Evolutionary conservation across 2,329 filamentous ascomycete species (phyloP).

Genomic region (Fusarium sp.): DNA sequence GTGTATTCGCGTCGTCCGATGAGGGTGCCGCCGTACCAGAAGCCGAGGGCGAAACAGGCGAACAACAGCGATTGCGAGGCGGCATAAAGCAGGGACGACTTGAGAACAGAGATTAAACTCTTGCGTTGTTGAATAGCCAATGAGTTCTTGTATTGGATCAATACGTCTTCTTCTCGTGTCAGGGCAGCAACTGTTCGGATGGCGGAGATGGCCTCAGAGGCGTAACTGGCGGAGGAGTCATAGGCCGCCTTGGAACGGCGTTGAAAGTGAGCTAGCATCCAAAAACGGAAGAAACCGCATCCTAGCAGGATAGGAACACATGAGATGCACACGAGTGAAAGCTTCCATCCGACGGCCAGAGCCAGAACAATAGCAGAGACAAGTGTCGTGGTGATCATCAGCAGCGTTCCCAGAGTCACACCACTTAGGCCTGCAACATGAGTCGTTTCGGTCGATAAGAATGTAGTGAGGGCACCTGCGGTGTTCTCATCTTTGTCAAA

Average conservation of each 20-base stretch:
- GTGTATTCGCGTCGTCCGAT: constrained; percentile 78
- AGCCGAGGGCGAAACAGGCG: constrained; percentile 85
- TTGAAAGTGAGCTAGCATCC: constrained; percentile 84
- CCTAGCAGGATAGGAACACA: constrained; percentile 81
- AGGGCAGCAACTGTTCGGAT: constrained; percentile 94
- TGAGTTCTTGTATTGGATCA: constrained; percentile 75
- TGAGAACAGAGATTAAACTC: constrained; percentile 79
- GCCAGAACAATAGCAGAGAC: constrained; percentile 78
- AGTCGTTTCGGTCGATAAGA: constrained; percentile 90
- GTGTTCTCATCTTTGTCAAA: constrained; percentile 93
- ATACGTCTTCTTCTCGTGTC: constrained; percentile 86
- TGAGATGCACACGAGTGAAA: constrained; percentile 84
- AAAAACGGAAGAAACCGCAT: constrained; percentile 91
- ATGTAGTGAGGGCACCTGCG: constrained; percentile 87
- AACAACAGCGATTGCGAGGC: constrained; percentile 87
- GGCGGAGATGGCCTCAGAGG: constrained; percentile 92
- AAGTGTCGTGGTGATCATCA: constrained; percentile 85
- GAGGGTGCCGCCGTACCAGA: constrained; percentile 90
- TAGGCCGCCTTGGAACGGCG: constrained; percentile 84
- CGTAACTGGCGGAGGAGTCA: constrained; percentile 83
- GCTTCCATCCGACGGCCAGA: constrained; percentile 86
- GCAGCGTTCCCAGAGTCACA: constrained; percentile 85
- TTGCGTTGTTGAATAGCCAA: constrained; percentile 75
- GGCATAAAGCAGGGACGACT: constrained; percentile 84
- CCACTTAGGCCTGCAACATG: constrained; percentile 90